Conservation (phyloP, 2,329 filamentous ascomycete genomes). For the Aureobasidium vineae region DNA sequence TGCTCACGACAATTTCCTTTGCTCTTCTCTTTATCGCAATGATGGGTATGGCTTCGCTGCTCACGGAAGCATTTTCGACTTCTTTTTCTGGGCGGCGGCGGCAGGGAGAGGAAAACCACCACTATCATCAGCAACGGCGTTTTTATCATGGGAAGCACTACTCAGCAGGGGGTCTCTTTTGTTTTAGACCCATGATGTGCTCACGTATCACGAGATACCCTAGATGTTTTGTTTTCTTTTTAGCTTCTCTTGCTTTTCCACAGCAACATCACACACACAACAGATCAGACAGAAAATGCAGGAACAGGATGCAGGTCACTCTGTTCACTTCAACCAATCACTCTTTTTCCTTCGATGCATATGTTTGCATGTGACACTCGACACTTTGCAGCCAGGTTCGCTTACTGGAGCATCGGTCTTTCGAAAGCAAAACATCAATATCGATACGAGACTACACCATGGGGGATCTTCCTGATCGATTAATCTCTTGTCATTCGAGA, state of each 20-base stretch:
- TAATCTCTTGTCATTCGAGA: background rate
- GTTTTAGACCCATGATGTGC: background rate
- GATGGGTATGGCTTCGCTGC: constrained; percentile 2
- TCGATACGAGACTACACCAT: constrained; percentile 7
- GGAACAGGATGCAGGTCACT: constrained; percentile 13
- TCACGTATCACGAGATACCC: constrained; percentile 26
- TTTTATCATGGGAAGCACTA: constrained; percentile 1
- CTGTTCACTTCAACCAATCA: constrained; percentile 18
- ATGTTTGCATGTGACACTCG: background rate
- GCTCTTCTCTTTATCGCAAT: background rate
- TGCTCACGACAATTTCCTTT: constrained; percentile 1
- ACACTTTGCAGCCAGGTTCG: background rate
- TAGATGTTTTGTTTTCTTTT: constrained; percentile 7
- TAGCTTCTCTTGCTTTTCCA: background rate
- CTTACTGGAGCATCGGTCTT: background rate
- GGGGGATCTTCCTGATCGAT: background rate
- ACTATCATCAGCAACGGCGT: constrained; percentile 4
- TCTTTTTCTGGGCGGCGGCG: background rate
- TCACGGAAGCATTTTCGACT: background rate
- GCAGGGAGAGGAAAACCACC: background rate
- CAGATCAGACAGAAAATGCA: constrained; percentile 8
- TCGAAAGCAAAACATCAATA: background rate
- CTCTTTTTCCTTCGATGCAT: background rate
- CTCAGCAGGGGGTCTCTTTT: constrained; percentile 1
- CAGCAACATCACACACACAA: background rate